Percentiles rank a stretch among this genome's conserved stretches.
Conservation (phyloP, 495 filamentous ascomycete species). For the Aspergillus sclerotiicarbonarius region DNA sequence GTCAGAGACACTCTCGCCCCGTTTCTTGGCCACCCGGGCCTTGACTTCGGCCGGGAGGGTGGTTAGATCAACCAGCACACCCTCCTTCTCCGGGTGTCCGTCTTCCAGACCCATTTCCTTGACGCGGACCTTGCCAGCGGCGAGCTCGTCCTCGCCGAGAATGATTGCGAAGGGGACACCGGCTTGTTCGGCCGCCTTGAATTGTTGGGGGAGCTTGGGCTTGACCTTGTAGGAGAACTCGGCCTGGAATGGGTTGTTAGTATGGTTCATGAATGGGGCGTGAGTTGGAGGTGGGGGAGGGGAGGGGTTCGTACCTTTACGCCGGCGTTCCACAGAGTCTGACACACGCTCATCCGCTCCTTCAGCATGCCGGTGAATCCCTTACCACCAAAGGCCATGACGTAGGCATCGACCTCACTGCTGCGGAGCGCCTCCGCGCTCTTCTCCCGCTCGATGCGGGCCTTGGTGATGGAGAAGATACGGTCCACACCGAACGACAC, state of each 20-base stretch:
- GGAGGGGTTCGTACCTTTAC: constrained; percentile 58
- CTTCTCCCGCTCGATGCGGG: constrained; percentile 63
- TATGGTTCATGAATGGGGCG: constrained; percentile 11
- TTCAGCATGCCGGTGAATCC: constrained; percentile 75
- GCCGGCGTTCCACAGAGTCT: constrained; percentile 72
- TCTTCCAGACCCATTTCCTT: constrained; percentile 81
- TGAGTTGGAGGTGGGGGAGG: not conserved
- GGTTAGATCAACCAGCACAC: constrained; percentile 60
- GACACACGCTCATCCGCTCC: constrained; percentile 76
- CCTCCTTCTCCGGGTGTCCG: constrained; percentile 83
- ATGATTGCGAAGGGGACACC: constrained; percentile 74
- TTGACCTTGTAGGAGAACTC: constrained; percentile 80
- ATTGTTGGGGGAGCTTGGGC: constrained; percentile 73
- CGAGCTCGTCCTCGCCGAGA: constrained; percentile 76
- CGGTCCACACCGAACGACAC: constrained; percentile 94
- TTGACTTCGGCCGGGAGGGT: constrained; percentile 5
- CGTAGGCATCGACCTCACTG: constrained; percentile 81
- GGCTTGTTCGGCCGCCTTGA: constrained; percentile 72
- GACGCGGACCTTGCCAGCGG: constrained; percentile 71
- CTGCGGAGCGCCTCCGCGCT: constrained; percentile 48
- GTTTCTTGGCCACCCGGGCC: constrained; percentile 5
- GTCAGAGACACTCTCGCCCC: not conserved
- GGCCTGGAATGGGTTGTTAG: constrained; percentile 42
- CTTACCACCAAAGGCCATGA: constrained; percentile 93
- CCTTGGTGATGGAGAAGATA: constrained; percentile 88